Evolutionary conservation across 768 basidiomycete genomes (phyloP).

Genomic region (Mycena belliarum): DNA sequence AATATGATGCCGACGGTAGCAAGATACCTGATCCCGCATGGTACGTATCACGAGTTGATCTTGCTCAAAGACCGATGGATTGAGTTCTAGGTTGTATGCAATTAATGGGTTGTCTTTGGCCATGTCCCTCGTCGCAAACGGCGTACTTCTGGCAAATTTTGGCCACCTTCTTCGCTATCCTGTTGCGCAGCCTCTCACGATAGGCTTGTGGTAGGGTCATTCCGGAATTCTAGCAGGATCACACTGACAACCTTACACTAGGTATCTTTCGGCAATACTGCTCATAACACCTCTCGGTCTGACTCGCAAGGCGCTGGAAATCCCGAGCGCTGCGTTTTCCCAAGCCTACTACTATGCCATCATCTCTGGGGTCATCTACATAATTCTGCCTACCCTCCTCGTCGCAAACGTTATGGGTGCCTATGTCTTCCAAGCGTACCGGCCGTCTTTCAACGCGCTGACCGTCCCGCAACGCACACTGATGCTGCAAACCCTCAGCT

Average conservation of each 20-base stretch:
- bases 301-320: slow-evolving; percentile 19
- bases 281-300: slow-evolving; percentile 37
- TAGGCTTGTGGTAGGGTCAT: slow-evolving; percentile 35
- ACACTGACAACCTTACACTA: too few species aligned
- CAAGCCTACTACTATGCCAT: slow-evolving; percentile 43
- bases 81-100: slow-evolving; percentile 30
- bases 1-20: slow-evolving; percentile 20
- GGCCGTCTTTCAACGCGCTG: slow-evolving; percentile 36
- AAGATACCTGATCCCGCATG: slow-evolving; percentile 35
- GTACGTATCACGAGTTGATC: slow-evolving; percentile 22
- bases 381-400: slow-evolving; percentile 29
- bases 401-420: slow-evolving; percentile 24
- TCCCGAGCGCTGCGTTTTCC: slow-evolving; percentile 24
- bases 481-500: slow-evolving; percentile 44
- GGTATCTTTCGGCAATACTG: slow-evolving; percentile 39
- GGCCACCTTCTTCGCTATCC: slow-evolving; percentile 36
- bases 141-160: slow-evolving; percentile 40
- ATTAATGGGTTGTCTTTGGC: slow-evolving; percentile 35
- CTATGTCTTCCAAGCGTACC: slow-evolving; percentile 35
- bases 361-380: slow-evolving; percentile 25
- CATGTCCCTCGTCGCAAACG: slow-evolving; percentile 35
- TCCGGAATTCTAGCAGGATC: not conserved
- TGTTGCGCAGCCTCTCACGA: slow-evolving; percentile 38
- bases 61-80: not conserved
- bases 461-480: slow-evolving; percentile 42